These are phyloP conservation scores for Chrysoporthe austroafricana DNA, from an alignment of 2,329 filamentous ascomycete species.

Conservation along the genomic window DNA sequence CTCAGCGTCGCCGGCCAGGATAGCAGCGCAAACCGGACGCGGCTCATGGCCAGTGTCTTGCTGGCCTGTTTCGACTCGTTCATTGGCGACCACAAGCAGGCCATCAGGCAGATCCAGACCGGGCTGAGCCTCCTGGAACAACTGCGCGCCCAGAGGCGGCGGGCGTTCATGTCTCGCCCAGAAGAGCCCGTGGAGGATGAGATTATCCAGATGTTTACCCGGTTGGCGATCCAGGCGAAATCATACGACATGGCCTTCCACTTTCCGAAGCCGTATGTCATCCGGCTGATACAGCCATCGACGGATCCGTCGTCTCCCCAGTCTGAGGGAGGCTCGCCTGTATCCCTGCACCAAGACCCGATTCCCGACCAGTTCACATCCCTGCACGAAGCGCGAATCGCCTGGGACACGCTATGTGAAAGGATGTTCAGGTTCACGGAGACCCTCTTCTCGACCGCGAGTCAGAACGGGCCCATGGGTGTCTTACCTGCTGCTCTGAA, in stretches of 20 bases:
- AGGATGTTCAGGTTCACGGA: constrained; percentile 63
- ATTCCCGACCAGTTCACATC: constrained; percentile 52
- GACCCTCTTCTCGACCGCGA: constrained; percentile 51
- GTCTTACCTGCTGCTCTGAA: constrained; percentile 54
- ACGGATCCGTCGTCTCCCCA: constrained; percentile 45
- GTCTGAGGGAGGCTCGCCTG: constrained; percentile 48
- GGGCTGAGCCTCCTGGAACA: constrained; percentile 60
- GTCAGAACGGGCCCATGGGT: constrained; percentile 55
- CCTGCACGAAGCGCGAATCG: constrained; percentile 57
- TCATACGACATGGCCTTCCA: constrained; percentile 72
- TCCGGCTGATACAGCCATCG: constrained; percentile 50
- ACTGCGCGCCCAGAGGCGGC: constrained; percentile 51
- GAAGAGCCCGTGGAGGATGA: constrained; percentile 61
- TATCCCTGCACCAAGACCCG: constrained; percentile 42
- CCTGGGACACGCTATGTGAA: constrained; percentile 61
- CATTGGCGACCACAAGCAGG: constrained; percentile 64
- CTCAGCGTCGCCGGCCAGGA: constrained; percentile 48
- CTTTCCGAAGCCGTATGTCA: constrained; percentile 65
- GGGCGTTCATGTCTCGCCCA: constrained; percentile 42
- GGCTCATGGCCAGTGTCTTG: constrained; percentile 67
- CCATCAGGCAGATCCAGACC: constrained; percentile 64
- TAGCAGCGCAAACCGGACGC: constrained; percentile 51
- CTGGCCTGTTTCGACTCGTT: constrained; percentile 72
- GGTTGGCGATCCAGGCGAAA: constrained; percentile 67
- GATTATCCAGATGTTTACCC: constrained; percentile 65